Conservation (phyloP, 2,329 filamentous ascomycete genomes). For the Arthrinium phaeospermum region DNA sequence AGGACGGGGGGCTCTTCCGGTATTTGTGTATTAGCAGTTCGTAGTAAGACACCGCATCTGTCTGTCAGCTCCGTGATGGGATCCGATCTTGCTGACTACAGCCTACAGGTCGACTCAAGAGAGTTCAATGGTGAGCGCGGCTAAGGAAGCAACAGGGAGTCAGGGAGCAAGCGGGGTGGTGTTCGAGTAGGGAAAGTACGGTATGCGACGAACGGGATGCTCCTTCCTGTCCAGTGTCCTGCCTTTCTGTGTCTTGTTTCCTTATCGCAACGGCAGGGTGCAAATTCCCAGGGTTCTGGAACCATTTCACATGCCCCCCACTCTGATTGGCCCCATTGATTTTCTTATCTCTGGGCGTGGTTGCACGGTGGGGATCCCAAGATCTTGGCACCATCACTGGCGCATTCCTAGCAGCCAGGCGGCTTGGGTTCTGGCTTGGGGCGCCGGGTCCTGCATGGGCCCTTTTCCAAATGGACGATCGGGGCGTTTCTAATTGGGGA, state of each 20-base stretch:
- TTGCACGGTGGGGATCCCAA: background rate
- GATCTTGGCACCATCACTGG: background rate
- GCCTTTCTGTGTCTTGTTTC: background rate
- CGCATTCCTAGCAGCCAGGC: background rate
- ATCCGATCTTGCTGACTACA: background rate
- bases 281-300: background rate
- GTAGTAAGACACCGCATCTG: background rate
- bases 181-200: background rate
- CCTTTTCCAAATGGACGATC: background rate
- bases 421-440: too few species aligned
- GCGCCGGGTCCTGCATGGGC: background rate
- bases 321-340: background rate
- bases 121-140: background rate
- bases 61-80: background rate
- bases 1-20: background rate
- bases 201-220: background rate
- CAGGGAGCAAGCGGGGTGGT: background rate
- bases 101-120: background rate
- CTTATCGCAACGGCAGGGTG: background rate
- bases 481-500: slow-evolving; percentile 11
- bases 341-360: slow-evolving; percentile 13
- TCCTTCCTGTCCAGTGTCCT: background rate
- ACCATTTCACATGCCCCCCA: slow-evolving; percentile 7
- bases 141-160: background rate
- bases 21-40: background rate